Base-by-base conservation (phyloP, 495 filamentous ascomycete genomes). In the Aspergillus ostianus region DNA sequence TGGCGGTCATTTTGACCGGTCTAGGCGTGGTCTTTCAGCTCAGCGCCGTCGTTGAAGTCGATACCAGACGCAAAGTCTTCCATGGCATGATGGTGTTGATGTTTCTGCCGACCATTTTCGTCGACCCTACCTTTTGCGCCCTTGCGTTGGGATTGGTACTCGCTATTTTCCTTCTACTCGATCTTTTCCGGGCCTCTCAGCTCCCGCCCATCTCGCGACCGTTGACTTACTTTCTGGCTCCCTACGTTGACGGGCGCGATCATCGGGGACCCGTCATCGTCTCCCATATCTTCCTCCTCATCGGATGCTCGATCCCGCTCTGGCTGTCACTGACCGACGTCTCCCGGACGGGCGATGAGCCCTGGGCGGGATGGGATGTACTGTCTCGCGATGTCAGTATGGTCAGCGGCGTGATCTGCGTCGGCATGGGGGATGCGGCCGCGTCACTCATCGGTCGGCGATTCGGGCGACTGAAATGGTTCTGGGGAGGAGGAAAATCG, bases 21-120 rank as follows among this genome's bases (percentile, higher is more conserved):
- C 78, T 98, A 46, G 73, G 82, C 2, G 73, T 89, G 3, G 91
- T 97, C 5, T 82, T 90, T 58, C 83, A 82, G 36, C 79, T 97
- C 26, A 89, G 87, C 44, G 72, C 85, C 15, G 68, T 89, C 55
- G 82, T 82, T 6, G 90, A 97, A 74, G 92, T 98, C 41, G 95
- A 99, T 73, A 99, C 94, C 3, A 84, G 94, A n/a, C 85, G 94
- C 44, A 99, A 99, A 73, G 89, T 99, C 10, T 99, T 99, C 73
- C 94, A 99, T 72, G 94, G 93, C 61, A 96, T 92, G 85, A 97
- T 97, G 85, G 92, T 98, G 41, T 82, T 85, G 47, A 96, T 99
- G 90, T 89, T 99, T 61, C 81, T 97, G 3, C 91, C 94, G 12
- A 84, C 90, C 2, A 87, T 86, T 3, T 95, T 87, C 67, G 72